Percentiles rank a stretch among this genome's conserved stretches.
Evolutionary conservation across 192 early-diverging fungal genomes (phyloP).

Genomic region (Coemansia sp.): DNA sequence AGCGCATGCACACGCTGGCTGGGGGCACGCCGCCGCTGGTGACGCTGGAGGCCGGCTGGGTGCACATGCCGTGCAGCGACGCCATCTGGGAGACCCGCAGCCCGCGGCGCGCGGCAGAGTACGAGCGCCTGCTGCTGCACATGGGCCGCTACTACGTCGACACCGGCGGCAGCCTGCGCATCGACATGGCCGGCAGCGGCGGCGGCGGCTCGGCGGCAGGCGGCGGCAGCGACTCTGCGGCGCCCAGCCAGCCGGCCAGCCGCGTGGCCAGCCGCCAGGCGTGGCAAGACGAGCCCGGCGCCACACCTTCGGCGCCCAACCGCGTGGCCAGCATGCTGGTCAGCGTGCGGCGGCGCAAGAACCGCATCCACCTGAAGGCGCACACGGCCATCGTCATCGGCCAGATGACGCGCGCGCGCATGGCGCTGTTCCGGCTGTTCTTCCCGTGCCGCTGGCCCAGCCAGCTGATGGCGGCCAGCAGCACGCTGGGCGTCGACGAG

Average conservation of each 20-base stretch:
- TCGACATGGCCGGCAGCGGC: conserved; percentile 41
- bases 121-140: conserved; percentile 52
- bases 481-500: conserved; percentile 25
- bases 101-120: conserved; percentile 47
- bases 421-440: conserved; percentile 50
- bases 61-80: conserved; percentile 55
- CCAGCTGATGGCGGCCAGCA: conserved; percentile 41
- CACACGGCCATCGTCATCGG: conserved; percentile 49
- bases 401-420: conserved; percentile 47
- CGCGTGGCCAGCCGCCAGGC: neutral
- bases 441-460: conserved; percentile 53
- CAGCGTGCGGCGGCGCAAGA: conserved; percentile 47
- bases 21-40: conserved; percentile 49
- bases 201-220: too few species aligned
- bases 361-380: conserved; percentile 50
- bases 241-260: neutral
- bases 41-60: conserved; percentile 51
- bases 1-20: conserved; percentile 46
- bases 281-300: conserved; percentile 6
- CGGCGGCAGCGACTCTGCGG: too few species aligned
- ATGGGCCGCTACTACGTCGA: conserved; percentile 54
- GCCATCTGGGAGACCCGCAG: conserved; percentile 35
- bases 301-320: conserved; percentile 19
- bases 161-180: conserved; percentile 48
- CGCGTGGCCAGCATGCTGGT: conserved; percentile 50